Evolutionary conservation across 805 yeast species (phyloP), one percentile per base, ranked within the genome.

Genomic region (Cyberlindnera euphorbiae): DNA sequence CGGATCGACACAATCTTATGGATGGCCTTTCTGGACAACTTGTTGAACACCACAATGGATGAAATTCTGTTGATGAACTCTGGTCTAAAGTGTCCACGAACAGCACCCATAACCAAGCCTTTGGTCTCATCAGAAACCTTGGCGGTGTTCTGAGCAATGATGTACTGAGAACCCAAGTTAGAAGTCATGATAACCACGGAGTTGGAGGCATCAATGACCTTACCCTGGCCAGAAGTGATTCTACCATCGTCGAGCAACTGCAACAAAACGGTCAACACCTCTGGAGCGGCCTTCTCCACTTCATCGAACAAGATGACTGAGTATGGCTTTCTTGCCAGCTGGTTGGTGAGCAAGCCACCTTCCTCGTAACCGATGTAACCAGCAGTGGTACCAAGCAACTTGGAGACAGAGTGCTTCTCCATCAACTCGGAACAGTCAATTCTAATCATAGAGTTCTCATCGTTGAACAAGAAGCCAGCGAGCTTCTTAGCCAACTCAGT

Each of bases 211-310:
- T 89, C 89, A 52, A 93, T 82, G 26, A 87, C 78, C 53, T 90
- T 89, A 56, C 98, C 98, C 56, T 84, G 87, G 36, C 95, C 86
- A 13, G 96, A 83, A 12, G 97, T 87, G 44, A 93, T 79, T 63
- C 96, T 79, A 57, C 98, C 98, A 63, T 93, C 98, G 56, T 93
- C 98, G 43, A 93, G 69, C 66, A 93, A 77, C 63, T 93, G 98
- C 49, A 93, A 71, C 53, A 93, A 69, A 15, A 93, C 82, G 8
- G 96, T 93, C 56, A 90, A 69, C 2, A 93, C 98, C 59, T 90
- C 97, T 2, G 98, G 98, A 6, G 96, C 96, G 13, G 98, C 98
- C 64, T 93, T 93, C 59, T 93, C 98, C 38, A 93, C 96, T 66
- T 93, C 98, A 64, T 93, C 98, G 56, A 93, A 93, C 44, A 93